Evolutionary conservation across 768 basidiomycete species (phyloP), one percentile per base, ranked within the genome.

Genomic region (Daedaleopsis nitida): DNA sequence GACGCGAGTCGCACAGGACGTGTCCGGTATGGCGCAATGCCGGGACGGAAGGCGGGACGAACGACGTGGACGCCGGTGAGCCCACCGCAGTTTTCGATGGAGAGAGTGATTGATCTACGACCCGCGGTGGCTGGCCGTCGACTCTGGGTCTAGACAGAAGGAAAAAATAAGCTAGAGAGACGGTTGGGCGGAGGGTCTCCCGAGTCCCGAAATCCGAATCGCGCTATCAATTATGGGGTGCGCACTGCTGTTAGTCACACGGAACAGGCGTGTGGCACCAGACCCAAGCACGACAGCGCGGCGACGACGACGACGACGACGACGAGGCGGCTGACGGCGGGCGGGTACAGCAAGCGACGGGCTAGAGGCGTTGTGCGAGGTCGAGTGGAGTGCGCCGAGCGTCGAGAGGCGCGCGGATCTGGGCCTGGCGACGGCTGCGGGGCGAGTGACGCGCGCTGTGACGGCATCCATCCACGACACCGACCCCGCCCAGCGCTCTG

Each of bases 391-490:
- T 19, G 12, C n/a, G 35, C 7, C 19, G 17, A 19, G 45, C 32
- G 43, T 42, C 34, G 13, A 19, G 52, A 24, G 47, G 17, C n/a
- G n/a, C n/a, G n/a, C 43, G 49, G 50, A 51, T 32, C 60, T 62
- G 43, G 56, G 56, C 43, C 14, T 23, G 39, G 37, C 16, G 52
- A 52, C 32, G 44, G 34, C 21, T 23, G 52, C 43, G 44, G 57
- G 12, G 52, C 23, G 12, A 27, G 57, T 58, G 62, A 58, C 62
- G 61, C 10, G 1, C 23, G 21, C 51, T 11, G 56, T 62, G 61
- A 62, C 61, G 61, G 56, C 60, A 57, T 53, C 23, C 23, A 7
- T 3, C 4, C 27, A 32, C 32, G 23, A 45, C 17, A 7, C 49
- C 23, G n/a, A 60, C 53, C 45, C 14, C 9, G 42, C 39, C 21